phyloP scores from a whole-genome alignment of 2,329 filamentous ascomycete species.

The Trichoderma simmonsii region DNA sequence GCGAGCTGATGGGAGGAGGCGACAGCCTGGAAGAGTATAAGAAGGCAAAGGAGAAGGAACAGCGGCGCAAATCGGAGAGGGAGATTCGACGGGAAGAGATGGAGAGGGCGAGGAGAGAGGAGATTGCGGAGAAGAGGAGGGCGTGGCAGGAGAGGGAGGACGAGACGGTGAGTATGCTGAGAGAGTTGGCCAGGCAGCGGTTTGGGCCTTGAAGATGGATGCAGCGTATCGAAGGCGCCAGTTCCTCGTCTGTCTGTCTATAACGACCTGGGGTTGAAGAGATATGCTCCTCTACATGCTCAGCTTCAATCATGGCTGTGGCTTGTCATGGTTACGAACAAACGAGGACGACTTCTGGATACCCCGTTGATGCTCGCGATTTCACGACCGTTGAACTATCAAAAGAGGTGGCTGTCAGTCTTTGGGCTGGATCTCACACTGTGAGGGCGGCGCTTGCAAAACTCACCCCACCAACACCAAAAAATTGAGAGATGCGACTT shows the following conservation, averaged over 20 bases:
- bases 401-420: neutral
- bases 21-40: constrained; percentile 66
- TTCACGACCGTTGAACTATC: neutral
- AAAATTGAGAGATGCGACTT: constrained; percentile 6
- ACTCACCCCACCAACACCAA: constrained; percentile 12
- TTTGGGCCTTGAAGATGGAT: constrained; percentile 54
- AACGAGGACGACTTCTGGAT: neutral
- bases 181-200: constrained; percentile 71
- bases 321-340: neutral
- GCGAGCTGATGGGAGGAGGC: constrained; percentile 73
- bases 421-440: constrained; percentile 5
- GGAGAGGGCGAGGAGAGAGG: constrained; percentile 67
- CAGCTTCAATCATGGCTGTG: neutral
- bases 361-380: neutral
- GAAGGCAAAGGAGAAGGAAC: constrained; percentile 59
- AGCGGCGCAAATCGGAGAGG: constrained; percentile 76
- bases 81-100: constrained; percentile 82
- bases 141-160: constrained; percentile 75
- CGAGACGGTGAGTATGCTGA: constrained; percentile 78
- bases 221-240: neutral
- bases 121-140: constrained; percentile 73
- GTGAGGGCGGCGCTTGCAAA: constrained; percentile 16
- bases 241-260: neutral
- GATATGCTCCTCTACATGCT: neutral
- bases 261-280: neutral